Conservation (phyloP, 1,284 basidiomycete species). For the Flammula alnicola region DNA sequence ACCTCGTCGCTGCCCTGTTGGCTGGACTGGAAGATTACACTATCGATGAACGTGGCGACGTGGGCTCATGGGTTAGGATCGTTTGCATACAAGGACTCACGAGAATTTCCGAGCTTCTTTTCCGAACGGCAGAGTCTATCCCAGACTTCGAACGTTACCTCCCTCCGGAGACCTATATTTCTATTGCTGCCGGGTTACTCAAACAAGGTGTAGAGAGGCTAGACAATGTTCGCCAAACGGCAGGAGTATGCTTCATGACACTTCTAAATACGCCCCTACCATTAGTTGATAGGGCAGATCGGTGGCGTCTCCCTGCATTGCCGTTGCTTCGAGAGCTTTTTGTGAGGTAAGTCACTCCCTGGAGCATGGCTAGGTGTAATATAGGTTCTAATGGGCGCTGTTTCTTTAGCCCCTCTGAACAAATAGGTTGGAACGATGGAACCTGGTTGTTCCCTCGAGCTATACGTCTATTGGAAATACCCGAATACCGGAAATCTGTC, state of each 20-base stretch:
- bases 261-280: slow-evolving; percentile 54
- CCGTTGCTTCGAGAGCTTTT: slow-evolving; percentile 57
- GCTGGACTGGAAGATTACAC: slow-evolving; percentile 88
- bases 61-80: slow-evolving; percentile 96
- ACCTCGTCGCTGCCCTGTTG: slow-evolving; percentile 58
- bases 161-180: slow-evolving; percentile 59
- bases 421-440: slow-evolving; percentile 67
- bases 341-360: slow-evolving; percentile 46
- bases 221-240: slow-evolving; percentile 85
- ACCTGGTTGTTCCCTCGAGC: slow-evolving; percentile 73
- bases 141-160: slow-evolving; percentile 58
- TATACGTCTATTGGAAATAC: slow-evolving; percentile 68
- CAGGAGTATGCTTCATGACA: slow-evolving; percentile 65
- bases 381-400: background rate
- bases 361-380: background rate
- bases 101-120: slow-evolving; percentile 50
- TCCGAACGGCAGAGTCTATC: slow-evolving; percentile 46
- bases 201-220: slow-evolving; percentile 93
- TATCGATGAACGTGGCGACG: slow-evolving; percentile 93
- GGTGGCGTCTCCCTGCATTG: slow-evolving; percentile 56
- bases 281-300: slow-evolving; percentile 39
- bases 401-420: slow-evolving; percentile 37
- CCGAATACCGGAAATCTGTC: slow-evolving; percentile 63
- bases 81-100: slow-evolving; percentile 70
- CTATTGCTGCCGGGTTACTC: slow-evolving; percentile 69